Evolutionary conservation across 371 early-diverging fungal genomes (phyloP).

Genomic region (Thermomucor indicae-seudaticae): DNA sequence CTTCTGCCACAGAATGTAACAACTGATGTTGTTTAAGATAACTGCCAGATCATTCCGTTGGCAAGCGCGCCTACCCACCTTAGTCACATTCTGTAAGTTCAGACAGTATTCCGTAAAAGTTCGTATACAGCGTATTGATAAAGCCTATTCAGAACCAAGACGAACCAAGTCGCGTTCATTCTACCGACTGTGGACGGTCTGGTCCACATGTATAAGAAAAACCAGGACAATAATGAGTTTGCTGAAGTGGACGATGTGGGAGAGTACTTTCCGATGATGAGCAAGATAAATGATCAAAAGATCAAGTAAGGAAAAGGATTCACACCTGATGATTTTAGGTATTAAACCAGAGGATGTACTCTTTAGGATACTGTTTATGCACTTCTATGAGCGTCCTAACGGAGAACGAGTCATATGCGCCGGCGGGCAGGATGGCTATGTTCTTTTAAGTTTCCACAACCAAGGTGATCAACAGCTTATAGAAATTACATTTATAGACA

Average conservation of each 20-base stretch:
- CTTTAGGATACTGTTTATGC: slow-evolving; percentile 47
- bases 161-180: slow-evolving; percentile 26
- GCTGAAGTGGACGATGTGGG: background rate
- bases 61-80: slow-evolving; percentile 45
- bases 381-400: slow-evolving; percentile 40
- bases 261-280: slow-evolving; percentile 35
- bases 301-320: slow-evolving; percentile 21
- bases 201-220: slow-evolving; percentile 37
- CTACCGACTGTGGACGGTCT: slow-evolving; percentile 39
- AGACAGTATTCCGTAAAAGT: background rate
- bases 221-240: slow-evolving; percentile 3
- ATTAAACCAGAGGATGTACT: no score
- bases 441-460: slow-evolving; percentile 42
- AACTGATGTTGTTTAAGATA: slow-evolving; percentile 7
- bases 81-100: slow-evolving; percentile 33
- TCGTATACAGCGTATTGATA: background rate
- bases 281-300: slow-evolving; percentile 27
- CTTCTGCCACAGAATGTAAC: no score
- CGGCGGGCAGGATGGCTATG: slow-evolving; percentile 59
- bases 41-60: slow-evolving; percentile 36
- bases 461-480: slow-evolving; percentile 6
- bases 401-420: slow-evolving; percentile 51
- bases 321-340: background rate
- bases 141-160: slow-evolving; percentile 10
- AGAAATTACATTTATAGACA: background rate